These are phyloP conservation scores for Hericium alpestre DNA, from an alignment of 768 basidiomycete species.

Conservation along the genomic window DNA sequence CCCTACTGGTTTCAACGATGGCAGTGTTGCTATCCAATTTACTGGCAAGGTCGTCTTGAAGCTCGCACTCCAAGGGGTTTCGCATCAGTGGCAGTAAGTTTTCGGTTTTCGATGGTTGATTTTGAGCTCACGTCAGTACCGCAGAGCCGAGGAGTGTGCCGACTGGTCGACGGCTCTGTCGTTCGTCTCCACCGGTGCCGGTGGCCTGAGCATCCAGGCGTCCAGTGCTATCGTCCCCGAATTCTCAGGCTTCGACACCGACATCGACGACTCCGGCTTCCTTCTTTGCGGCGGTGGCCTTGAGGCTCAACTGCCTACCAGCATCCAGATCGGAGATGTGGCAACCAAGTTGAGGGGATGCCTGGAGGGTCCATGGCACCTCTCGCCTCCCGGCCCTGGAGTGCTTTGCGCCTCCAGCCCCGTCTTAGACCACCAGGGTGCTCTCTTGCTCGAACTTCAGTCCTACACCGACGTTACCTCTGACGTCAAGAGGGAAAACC, in stretches of 20 bases:
- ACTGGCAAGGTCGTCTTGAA: not conserved
- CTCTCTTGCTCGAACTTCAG: not conserved
- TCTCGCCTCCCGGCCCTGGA: not conserved
- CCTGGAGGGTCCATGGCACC: not conserved
- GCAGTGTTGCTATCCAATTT: not conserved
- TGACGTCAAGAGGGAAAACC: too few relatives aligned
- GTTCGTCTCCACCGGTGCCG: not conserved
- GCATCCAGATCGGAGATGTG: not conserved
- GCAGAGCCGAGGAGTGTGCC: not conserved
- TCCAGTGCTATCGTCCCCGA: not conserved
- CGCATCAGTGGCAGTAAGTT: not conserved
- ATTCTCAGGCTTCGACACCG: not conserved
- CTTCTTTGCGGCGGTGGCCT: not conserved
- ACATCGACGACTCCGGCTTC: not conserved
- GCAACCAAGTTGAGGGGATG: not conserved
- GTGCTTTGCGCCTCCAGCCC: not conserved
- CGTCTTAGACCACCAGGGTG: not conserved
- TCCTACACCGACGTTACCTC: not conserved
- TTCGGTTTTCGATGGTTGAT: too few relatives aligned
- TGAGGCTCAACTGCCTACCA: not conserved
- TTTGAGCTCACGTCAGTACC: not conserved
- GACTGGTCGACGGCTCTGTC: not conserved
- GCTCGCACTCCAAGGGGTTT: not conserved
- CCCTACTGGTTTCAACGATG: not conserved
- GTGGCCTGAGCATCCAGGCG: not conserved